These are phyloP conservation scores for Xylaria flabelliformis DNA, from an alignment of 495 filamentous ascomycete genomes.

Conservation along the genomic window DNA sequence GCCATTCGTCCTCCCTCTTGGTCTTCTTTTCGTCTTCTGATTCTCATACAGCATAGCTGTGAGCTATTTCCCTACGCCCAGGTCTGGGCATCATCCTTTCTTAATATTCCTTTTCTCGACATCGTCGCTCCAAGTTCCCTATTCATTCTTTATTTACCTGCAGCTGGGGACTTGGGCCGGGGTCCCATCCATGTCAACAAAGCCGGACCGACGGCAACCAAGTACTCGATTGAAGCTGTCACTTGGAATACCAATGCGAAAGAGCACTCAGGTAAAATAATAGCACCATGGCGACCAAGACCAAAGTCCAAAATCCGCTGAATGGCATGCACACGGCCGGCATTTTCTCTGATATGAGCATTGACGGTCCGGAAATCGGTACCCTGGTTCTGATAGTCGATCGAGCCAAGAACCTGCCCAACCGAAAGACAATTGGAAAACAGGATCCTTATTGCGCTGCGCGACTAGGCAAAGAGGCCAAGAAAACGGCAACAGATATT, in stretches of 20 bases:
- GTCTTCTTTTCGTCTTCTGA: background rate
- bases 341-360: constrained; percentile 93
- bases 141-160: background rate
- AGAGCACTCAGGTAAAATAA: background rate
- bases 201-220: background rate
- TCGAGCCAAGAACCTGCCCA: constrained; percentile 93
- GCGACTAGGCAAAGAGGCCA: constrained; percentile 93
- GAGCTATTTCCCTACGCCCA: background rate
- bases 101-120: constrained; percentile 3
- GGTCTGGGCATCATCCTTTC: background rate
- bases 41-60: constrained; percentile 1
- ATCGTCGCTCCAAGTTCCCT: background rate
- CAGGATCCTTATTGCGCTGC: constrained; percentile 98
- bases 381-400: constrained; percentile 92
- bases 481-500: constrained; percentile 94
- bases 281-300: constrained; percentile 52
- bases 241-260: constrained; percentile 5
- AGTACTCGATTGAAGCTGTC: background rate
- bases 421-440: constrained; percentile 95
- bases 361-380: constrained; percentile 93
- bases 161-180: background rate
- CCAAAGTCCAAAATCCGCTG: constrained; percentile 47
- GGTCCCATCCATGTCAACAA: constrained; percentile 7
- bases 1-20: constrained; percentile 24
- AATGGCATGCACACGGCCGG: constrained; percentile 79